Evolutionary conservation across 108 stramenopile genomes (phyloP).

Genomic region (Pseudonitzschia multiseries): DNA sequence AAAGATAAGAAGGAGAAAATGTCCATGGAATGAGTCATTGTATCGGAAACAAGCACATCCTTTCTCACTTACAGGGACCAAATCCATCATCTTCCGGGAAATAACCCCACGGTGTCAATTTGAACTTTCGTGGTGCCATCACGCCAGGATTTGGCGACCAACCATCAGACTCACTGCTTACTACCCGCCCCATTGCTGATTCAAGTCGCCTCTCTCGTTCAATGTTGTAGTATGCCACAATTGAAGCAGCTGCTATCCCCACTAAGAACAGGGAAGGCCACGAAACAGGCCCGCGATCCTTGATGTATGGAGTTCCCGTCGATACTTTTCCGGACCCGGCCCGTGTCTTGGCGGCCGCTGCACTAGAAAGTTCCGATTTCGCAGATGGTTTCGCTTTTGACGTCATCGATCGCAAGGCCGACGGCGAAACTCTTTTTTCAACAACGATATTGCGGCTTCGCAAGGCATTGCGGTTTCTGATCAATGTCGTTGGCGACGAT

Average conservation of each 20-base stretch:
- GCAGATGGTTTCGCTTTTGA: neutral
- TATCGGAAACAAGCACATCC: neutral
- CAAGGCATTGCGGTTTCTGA: neutral
- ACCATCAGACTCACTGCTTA: constrained; percentile 82
- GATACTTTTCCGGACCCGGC: constrained; percentile 23
- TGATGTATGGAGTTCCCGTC: constrained; percentile 22
- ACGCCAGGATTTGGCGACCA: constrained; percentile 87
- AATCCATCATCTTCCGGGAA: constrained; percentile 88
- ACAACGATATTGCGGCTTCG: neutral
- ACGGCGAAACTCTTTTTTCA: neutral
- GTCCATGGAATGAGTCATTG: neutral
- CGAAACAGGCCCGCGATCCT: constrained; percentile 69
- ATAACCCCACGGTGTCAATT: constrained; percentile 78
- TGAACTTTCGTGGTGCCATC: constrained; percentile 81
- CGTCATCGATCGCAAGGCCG: neutral
- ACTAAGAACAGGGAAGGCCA: constrained; percentile 83
- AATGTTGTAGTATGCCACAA: constrained; percentile 83
- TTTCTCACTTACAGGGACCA: constrained; percentile 74
- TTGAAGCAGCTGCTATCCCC: constrained; percentile 75
- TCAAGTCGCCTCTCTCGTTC: constrained; percentile 86
- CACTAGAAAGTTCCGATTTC: constrained; percentile 11
- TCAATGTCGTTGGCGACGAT: neutral
- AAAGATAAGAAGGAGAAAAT: constrained; percentile 16
- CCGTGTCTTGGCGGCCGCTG: constrained; percentile 33
- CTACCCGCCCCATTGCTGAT: constrained; percentile 87